Evolutionary conservation across 106 monocot species (phyloP), one percentile per base, ranked within the genome.

Genomic region (Gastrodia elata): DNA sequence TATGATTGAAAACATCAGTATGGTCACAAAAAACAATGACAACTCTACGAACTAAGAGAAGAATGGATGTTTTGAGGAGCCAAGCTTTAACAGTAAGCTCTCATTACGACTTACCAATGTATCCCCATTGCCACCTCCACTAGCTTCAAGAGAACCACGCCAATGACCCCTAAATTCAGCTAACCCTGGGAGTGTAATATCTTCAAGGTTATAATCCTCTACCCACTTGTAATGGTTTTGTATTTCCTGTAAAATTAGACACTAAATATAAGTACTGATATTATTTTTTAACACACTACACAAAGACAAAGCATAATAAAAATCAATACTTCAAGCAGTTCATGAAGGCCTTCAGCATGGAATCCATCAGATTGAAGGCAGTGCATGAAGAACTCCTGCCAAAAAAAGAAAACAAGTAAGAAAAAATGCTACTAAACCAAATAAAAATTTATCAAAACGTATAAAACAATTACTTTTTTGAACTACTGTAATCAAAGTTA

Each of bases 91-190:
- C 41, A 40, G 40, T 8, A 59, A 69, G 78, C 5, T 35, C 37
- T 68, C 18, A 38, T 34, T 34, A 30, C 22, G 15, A 25, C 77
- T 76, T 80, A 93, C 98, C 88, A 79, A 76, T 70, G 98, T 98
- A 80, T 98, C 98, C 4, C 98, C 98, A 75, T 98, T 85, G 74
- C 98, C 98, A 24, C 98, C 98, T 71, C 98, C 98, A 79, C 93
- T 93, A 41, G 98, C 93, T 80, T 98, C 93, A 80, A 98, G 91
- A 80, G 90, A 90, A 1, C 97, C 97, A 74, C 72, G 88, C 97
- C 97, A 97, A 59, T 70, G 77, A 57, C 98, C 98, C 80, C 77
- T 86, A 34, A 98, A 80, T 90, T 98, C 98, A 56, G 91, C 84
- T 83, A 98, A 85, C 65, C 88, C 98, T 64, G 98, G 98, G 61